Evolutionary conservation across 495 filamentous ascomycete species (phyloP), one percentile per base, ranked within the genome.

Genomic region (Hypomontagnella monticulosa): DNA sequence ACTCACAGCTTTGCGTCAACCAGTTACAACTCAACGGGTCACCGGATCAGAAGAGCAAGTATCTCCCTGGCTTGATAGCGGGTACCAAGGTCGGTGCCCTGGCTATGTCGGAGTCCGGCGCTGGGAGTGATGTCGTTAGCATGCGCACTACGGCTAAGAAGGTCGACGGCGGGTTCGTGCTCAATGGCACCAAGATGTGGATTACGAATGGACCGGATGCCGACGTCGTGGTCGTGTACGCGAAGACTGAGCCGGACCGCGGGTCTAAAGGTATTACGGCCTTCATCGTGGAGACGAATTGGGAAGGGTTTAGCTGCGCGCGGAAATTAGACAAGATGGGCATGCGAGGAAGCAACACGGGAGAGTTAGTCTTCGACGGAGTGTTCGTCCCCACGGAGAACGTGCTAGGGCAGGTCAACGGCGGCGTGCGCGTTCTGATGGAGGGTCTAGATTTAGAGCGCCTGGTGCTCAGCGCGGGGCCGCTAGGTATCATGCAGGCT

Each of bases 161-260:
- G 38, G 89, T 89, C 12, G 92, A 96, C 65, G 93, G 93, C 11
- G 95, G 95, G 20, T 98, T 88, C 78, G 20, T 92, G 30, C 82
- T 99, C 54, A 92, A 91, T 66, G 95, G 95, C 11, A 91, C 91
- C 18, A 99, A 99, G 84, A 98, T 99, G 95, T 99, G 95, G 95
- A 99, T 99, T 64, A 99, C 95, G 23, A 99, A 99, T 71, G 95
- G 95, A 11, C 95, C 95, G 12, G 96, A 98, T 68, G 95, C 93
- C 40, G 86, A 97, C 74, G 81, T 88, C 23, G 84, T 98, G 11
- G 84, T 99, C 47, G 93, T 99, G 16, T 99, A 99, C 76, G 95
- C 95, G 15, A 99, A 99, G 80, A 97, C 96, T 4, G 84, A 87
- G 40, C 94, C 94, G 14, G 83, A 88, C 8, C 85, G 82, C 53